A percentile compares a stretch with the other conserved stretches of the same genome.
Evolutionary conservation across 169 alveolate genomes (phyloP).

Genomic region (Plasmodium relictum): DNA sequence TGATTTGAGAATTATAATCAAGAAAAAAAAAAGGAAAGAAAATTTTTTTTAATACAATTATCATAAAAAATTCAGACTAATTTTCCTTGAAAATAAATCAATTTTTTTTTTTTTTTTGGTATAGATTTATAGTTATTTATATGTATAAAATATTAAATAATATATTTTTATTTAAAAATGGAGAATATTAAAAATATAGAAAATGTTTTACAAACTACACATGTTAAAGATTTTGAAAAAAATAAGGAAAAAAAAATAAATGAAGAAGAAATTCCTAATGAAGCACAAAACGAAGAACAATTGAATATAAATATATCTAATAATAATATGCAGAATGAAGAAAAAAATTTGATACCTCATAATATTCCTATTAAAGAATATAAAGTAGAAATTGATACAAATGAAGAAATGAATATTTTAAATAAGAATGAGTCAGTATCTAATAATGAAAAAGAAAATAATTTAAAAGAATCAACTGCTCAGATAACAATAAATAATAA

Average conservation of each 20-base stretch:
- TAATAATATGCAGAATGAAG: constrained; percentile 7
- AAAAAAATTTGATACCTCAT: neutral
- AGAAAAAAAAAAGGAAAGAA: too few relatives aligned
- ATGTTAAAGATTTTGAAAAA: constrained; percentile 18
- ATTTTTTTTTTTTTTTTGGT: too few relatives aligned
- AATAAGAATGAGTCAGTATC: constrained; percentile 1
- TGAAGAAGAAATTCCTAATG: neutral
- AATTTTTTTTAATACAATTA: too few relatives aligned
- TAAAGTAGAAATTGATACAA: constrained; percentile 1
- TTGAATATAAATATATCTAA: constrained; percentile 4
- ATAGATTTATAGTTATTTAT: too few relatives aligned
- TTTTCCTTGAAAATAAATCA: too few relatives aligned
- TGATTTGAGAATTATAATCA: too few relatives aligned
- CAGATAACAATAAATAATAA: neutral
- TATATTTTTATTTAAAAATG: neutral
- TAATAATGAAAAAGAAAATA: constrained; percentile 3
- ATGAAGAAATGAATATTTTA: constrained; percentile 3
- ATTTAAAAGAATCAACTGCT: constrained; percentile 1
- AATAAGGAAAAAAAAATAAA: constrained; percentile 3
- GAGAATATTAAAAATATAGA: constrained; percentile 12
- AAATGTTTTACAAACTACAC: constrained; percentile 6
- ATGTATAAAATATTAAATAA: too few relatives aligned
- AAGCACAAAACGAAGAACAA: neutral
- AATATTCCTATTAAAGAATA: neutral
- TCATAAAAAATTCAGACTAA: too few relatives aligned